Evolutionary conservation across 208 protist species (phyloP).

Genomic region (Crithidia bombi): DNA sequence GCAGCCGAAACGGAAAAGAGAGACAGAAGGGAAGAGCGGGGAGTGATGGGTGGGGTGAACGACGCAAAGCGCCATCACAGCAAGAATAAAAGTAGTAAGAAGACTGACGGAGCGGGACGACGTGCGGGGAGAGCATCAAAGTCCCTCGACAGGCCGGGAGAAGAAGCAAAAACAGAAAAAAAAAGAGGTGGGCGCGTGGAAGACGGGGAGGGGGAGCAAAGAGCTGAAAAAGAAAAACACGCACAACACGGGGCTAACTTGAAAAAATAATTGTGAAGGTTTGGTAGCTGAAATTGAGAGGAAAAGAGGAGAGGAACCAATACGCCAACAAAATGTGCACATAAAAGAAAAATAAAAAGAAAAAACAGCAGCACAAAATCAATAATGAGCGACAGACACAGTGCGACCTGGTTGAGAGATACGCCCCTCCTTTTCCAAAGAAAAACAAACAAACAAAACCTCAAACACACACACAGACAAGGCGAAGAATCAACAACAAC

Average conservation of each 20-base stretch:
- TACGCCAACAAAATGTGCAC: background rate
- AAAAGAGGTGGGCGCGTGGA: too few relatives aligned
- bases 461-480: background rate
- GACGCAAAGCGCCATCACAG: too few relatives aligned
- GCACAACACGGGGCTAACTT: too few relatives aligned
- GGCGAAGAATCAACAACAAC: background rate
- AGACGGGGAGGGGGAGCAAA: background rate
- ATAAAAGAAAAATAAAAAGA: conserved; percentile 1
- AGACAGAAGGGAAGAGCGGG: too few relatives aligned
- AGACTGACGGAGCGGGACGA: too few relatives aligned
- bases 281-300: background rate
- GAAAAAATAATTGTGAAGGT: too few relatives aligned
- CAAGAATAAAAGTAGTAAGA: too few relatives aligned
- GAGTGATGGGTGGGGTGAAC: too few relatives aligned
- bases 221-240: background rate
- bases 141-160: too few relatives aligned
- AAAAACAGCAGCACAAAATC: conserved; percentile 5
- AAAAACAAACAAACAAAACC: conserved; percentile 4
- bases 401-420: background rate
- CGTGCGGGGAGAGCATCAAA: too few relatives aligned
- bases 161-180: too few relatives aligned
- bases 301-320: background rate
- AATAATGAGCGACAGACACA: background rate
- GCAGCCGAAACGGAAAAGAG: too few relatives aligned
- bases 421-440: background rate